Evolutionary conservation across 2,329 filamentous ascomycete species (phyloP).

Genomic region (Aureobasidium sp.): DNA sequence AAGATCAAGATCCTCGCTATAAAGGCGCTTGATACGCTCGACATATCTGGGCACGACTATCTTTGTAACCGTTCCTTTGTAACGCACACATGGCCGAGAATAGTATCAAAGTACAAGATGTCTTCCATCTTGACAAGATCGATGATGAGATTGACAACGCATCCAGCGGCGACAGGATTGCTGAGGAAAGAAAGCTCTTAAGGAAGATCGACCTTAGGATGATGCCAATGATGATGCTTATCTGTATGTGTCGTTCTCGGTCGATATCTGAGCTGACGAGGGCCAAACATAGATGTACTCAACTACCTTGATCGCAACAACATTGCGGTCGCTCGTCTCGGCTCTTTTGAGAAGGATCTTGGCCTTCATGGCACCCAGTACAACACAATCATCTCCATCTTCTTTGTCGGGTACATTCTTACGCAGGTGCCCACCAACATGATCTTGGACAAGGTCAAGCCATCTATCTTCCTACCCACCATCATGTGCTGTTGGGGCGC

Average conservation of each 20-base stretch:
- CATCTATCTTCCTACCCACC: constrained; percentile 27
- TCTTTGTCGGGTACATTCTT: constrained; percentile 54
- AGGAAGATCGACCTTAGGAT: constrained; percentile 64
- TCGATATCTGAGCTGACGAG: neutral
- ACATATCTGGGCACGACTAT: neutral
- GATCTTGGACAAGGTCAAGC: constrained; percentile 30
- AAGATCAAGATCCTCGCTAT: neutral
- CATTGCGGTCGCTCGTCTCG: constrained; percentile 59
- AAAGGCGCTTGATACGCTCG: neutral
- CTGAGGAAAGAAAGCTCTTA: constrained; percentile 50
- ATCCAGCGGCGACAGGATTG: neutral
- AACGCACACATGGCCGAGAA: neutral
- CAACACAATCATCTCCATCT: constrained; percentile 48
- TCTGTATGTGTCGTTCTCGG: constrained; percentile 42
- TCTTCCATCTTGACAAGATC: neutral
- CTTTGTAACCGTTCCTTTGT: neutral
- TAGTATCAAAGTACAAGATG: neutral
- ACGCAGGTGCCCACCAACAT: constrained; percentile 45
- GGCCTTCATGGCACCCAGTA: constrained; percentile 51
- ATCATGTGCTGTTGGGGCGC: constrained; percentile 33
- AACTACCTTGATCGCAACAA: constrained; percentile 58
- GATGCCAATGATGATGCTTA: constrained; percentile 62
- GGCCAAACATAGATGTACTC: constrained; percentile 45
- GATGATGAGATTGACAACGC: neutral
- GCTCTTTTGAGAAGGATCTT: constrained; percentile 48